A percentile compares a stretch with the other conserved stretches of the same genome.
Evolutionary conservation across 2,329 filamentous ascomycete genomes (phyloP).

Genomic region (Thermoascus crustaceus): DNA sequence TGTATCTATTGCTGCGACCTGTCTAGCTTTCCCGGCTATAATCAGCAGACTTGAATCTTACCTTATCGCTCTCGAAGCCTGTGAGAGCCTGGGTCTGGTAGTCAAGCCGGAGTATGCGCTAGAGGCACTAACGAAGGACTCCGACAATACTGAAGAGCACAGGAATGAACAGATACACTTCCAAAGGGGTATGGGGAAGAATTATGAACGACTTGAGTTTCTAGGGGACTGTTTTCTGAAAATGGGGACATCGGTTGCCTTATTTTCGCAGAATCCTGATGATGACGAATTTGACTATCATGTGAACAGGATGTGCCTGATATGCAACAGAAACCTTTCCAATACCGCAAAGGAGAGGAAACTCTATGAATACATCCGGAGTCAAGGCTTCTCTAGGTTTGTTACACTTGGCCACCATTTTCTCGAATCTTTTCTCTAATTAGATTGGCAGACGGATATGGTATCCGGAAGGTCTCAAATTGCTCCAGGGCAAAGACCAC

Average conservation of each 20-base stretch:
- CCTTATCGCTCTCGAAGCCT: conserved; percentile 71
- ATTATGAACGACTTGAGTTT: conserved; percentile 92
- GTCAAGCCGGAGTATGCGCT: conserved; percentile 64
- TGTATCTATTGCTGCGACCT: conserved; percentile 60
- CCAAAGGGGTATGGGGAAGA: conserved; percentile 79
- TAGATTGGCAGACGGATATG: conserved; percentile 54
- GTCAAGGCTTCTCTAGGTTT: conserved; percentile 66
- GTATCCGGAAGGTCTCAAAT: conserved; percentile 74
- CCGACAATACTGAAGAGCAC: conserved; percentile 71
- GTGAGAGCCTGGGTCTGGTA: conserved; percentile 53
- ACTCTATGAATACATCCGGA: conserved; percentile 70
- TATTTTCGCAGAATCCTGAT: conserved; percentile 68
- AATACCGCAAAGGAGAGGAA: conserved; percentile 60
- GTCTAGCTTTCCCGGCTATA: conserved; percentile 70
- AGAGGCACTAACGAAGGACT: conserved; percentile 88
- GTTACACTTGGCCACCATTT: conserved; percentile 8
- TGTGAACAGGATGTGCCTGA: conserved; percentile 78
- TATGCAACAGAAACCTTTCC: conserved; percentile 88
- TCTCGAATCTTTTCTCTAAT: conserved; percentile 5
- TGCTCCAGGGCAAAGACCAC: conserved; percentile 63
- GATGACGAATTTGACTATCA: conserved; percentile 82
- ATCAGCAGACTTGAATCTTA: conserved; percentile 76
- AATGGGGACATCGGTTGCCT: conserved; percentile 83
- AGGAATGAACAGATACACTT: conserved; percentile 61
- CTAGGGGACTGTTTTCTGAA: conserved; percentile 91